Evolutionary conservation across 2,329 filamentous ascomycete genomes (phyloP).

Genomic region (Colletotrichum lentis): DNA sequence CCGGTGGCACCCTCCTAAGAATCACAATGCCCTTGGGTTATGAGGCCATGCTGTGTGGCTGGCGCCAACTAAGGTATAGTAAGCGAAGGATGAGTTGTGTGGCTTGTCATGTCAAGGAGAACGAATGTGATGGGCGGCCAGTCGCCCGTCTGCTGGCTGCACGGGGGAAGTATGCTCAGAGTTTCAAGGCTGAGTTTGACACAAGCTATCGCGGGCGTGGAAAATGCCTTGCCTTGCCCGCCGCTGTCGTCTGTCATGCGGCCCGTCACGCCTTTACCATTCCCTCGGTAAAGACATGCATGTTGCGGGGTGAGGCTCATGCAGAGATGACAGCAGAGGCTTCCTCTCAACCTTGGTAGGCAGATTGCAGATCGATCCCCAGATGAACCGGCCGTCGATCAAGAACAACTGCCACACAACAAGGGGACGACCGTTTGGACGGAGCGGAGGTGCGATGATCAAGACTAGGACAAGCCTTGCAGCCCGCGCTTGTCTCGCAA

Average conservation of each 20-base stretch:
- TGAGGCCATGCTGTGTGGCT: constrained; percentile 15
- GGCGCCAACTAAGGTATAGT: constrained; percentile 16
- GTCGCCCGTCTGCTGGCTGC: background rate
- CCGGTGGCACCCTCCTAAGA: too few relatives aligned
- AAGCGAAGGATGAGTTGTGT: background rate
- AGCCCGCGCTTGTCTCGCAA: constrained; percentile 29
- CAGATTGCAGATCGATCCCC: constrained; percentile 36
- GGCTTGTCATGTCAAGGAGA: background rate
- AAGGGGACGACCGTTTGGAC: constrained; percentile 23
- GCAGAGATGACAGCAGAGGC: constrained; percentile 17
- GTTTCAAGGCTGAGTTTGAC: background rate
- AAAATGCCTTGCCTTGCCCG: background rate
- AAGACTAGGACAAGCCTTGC: constrained; percentile 22
- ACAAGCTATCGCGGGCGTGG: background rate
- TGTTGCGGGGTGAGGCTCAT: constrained; percentile 31
- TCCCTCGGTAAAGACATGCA: constrained; percentile 5
- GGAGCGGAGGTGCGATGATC: constrained; percentile 15
- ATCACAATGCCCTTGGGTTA: too few relatives aligned
- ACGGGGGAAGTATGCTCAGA: background rate
- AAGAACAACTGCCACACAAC: constrained; percentile 13
- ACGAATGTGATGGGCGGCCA: too few relatives aligned
- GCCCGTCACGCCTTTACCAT: background rate
- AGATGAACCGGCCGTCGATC: constrained; percentile 32
- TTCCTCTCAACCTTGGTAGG: constrained; percentile 19
- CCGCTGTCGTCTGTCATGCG: background rate